Evolutionary conservation across 2,329 filamentous ascomycete species (phyloP), one percentile per base, ranked within the genome.

Genomic region (Nothophoma quercina): DNA sequence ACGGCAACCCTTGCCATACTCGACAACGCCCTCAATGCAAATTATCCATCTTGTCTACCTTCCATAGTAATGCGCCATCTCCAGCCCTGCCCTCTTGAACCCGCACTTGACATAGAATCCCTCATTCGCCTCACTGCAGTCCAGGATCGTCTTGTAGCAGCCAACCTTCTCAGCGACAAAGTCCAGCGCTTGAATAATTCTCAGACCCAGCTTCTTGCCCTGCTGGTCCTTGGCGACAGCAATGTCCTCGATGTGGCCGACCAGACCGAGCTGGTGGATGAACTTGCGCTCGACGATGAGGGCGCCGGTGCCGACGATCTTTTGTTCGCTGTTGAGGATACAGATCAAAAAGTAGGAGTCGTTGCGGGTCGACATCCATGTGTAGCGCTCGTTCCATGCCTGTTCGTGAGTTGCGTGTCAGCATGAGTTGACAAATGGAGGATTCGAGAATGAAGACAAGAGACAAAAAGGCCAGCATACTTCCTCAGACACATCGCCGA

Each of bases 21-120:
- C 12, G 33, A 9, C 22, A 54, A 50, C 51, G 45, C 45, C 40
- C 21, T 21, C 16, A 32, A 49, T 45, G 51, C 45, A 49, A 34
- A 7, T 4, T 15, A 6, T 32, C 13, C 12, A 12, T 16, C 13
- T 26, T 7, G 16, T n/a, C 23, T 45, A 64, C 51, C 66, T 54
- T 22, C 71, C 69, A 62, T 96, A 95, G 78, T 96, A 96, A 80
- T 96, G 91, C 34, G 93, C 92, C 95, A 99, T 98, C 78, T 99
- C 91, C 50, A 97, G 79, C 13, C 95, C 95, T 22, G 92, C 93
- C 57, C 91, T 83, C 77, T 91, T 89, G 77, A 96, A 98, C 52
- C 93, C 93, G 77, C 95, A 98, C 83, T 98, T 98, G 75, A 96
- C 83, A 75, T 99, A 99, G 81, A 99, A 98, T 18, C 93, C 93